Evolutionary conservation across 164 flowering plant genomes (phyloP).

Genomic region (Amborella trichopoda): DNA sequence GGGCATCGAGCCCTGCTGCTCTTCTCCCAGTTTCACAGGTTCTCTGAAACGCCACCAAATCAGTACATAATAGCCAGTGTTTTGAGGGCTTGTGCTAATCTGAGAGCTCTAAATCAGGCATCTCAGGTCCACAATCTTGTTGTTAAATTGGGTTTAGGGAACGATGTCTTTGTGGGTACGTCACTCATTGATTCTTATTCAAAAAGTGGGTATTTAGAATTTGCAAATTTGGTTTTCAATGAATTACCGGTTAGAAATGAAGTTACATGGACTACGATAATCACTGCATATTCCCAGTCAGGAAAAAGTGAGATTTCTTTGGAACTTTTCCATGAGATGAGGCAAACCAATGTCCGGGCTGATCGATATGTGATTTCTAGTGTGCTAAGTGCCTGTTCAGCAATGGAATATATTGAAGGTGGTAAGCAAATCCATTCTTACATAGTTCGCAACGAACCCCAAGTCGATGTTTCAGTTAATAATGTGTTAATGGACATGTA

Average conservation of each 20-base stretch:
- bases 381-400: constrained; percentile 50
- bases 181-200: constrained; percentile 41
- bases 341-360: constrained; percentile 24
- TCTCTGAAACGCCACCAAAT: constrained; percentile 19
- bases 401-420: constrained; percentile 33
- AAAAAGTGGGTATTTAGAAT: constrained; percentile 28
- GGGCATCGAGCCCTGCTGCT: constrained; percentile 27
- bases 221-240: constrained; percentile 42
- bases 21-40: constrained; percentile 22
- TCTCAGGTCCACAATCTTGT: constrained; percentile 31
- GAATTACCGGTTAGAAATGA: constrained; percentile 25
- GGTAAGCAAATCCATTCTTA: constrained; percentile 61
- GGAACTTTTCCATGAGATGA: constrained; percentile 36
- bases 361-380: constrained; percentile 54
- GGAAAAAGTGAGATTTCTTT: constrained; percentile 40
- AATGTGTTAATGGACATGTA: constrained; percentile 56
- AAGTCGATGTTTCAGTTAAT: constrained; percentile 37
- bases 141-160: constrained; percentile 30
- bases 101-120: constrained; percentile 17
- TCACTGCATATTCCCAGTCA: constrained; percentile 34
- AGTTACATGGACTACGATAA: constrained; percentile 65
- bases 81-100: constrained; percentile 31
- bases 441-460: constrained; percentile 34
- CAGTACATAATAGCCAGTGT: constrained; percentile 55
- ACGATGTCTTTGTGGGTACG: constrained; percentile 55